phyloP scores from a whole-genome alignment of 2,329 filamentous ascomycete species.

The Monosporascus sp. region DNA sequence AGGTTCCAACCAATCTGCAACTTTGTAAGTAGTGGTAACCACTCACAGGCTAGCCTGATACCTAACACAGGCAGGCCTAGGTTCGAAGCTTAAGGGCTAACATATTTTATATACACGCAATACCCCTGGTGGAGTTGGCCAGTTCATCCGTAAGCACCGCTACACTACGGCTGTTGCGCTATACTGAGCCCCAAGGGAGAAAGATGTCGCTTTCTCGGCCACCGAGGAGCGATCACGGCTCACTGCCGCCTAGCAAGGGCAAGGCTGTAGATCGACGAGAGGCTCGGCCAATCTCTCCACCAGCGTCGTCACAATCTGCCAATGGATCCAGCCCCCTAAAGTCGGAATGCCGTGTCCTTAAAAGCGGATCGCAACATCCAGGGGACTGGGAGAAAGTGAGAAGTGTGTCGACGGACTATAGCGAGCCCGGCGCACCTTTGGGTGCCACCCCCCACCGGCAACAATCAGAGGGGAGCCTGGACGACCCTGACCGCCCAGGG shows the following conservation, averaged over 20 bases:
- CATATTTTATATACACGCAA: too few species aligned
- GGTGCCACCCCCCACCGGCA: background rate
- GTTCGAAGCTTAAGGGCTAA: too few species aligned
- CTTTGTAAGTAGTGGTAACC: too few species aligned
- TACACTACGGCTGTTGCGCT: background rate
- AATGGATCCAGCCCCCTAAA: background rate
- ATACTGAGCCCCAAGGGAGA: background rate
- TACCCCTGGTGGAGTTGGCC: background rate
- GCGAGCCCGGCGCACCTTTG: background rate
- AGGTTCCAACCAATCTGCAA: too few species aligned
- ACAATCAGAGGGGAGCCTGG: background rate
- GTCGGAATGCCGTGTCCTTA: background rate
- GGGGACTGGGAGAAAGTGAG: background rate
- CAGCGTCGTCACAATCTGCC: background rate
- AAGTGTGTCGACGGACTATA: background rate
- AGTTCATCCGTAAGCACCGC: background rate
- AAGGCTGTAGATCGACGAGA: background rate
- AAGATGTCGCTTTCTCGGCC: background rate
- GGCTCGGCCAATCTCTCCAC: background rate
- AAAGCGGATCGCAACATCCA: background rate
- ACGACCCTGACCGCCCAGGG: background rate
- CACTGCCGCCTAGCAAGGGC: background rate
- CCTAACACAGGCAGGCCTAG: too few species aligned
- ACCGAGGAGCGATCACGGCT: background rate
- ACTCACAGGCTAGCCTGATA: too few species aligned